phyloP scores from a whole-genome alignment of 2,329 filamentous ascomycete species.

The Colletotrichum gigasporum region DNA sequence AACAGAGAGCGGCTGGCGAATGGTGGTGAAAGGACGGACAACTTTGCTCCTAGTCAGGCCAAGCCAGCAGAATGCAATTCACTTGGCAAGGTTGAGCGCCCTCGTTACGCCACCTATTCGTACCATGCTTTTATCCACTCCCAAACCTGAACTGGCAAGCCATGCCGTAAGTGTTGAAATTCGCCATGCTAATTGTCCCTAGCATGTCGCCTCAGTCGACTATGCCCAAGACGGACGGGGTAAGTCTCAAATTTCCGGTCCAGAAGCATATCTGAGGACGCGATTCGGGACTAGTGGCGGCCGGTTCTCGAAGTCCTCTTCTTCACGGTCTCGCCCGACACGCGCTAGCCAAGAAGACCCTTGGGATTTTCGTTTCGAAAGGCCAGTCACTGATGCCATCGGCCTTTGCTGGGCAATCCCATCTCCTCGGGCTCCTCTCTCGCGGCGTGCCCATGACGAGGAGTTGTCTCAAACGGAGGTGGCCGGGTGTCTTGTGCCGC shows the following conservation, averaged over 20 bases:
- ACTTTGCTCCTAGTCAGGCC: slow-evolving; percentile 24
- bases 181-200: slow-evolving; percentile 10
- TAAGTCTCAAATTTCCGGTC: slow-evolving; percentile 11
- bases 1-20: slow-evolving; percentile 28
- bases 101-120: slow-evolving; percentile 1
- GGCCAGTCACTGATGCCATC: not conserved
- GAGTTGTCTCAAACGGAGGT: slow-evolving; percentile 2
- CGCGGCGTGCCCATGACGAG: slow-evolving; percentile 16
- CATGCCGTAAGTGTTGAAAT: slow-evolving; percentile 16
- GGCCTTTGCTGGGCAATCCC: not conserved
- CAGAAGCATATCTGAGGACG: slow-evolving; percentile 13
- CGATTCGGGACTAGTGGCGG: not conserved
- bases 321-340: not conserved
- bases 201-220: not conserved
- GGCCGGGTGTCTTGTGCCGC: not conserved
- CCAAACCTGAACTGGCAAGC: not conserved
- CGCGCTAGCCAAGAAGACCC: not conserved
- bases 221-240: slow-evolving; percentile 4
- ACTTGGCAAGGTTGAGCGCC: slow-evolving; percentile 11
- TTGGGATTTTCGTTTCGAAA: not conserved
- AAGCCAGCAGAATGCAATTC: slow-evolving; percentile 10
- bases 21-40: not conserved
- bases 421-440: not conserved
- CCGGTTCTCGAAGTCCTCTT: slow-evolving; percentile 1
- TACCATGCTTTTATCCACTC: not conserved